Base-by-base conservation (phyloP, 441 rosid species). In the Jatropha podagrica region DNA sequence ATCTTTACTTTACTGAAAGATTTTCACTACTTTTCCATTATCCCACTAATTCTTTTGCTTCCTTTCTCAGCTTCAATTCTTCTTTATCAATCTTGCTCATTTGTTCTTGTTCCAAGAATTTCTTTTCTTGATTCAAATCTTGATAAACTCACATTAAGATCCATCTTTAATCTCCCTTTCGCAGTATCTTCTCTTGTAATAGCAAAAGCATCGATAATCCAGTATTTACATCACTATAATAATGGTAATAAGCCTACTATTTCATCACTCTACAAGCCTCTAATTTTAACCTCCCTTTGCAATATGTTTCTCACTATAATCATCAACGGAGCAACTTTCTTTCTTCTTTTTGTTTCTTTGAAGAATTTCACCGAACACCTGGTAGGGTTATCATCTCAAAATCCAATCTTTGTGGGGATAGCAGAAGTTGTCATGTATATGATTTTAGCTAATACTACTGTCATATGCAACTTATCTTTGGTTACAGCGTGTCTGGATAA, bases 1-100 rank as follows among this genome's bases (percentile, higher is more conserved):
- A 78, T 85, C 85, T 73, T 68, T 75, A 75, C 78, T 63, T 85
- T 83, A 41, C 77, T 86, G 65, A 86, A 81, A 68, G 68, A 81
- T 55, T 78, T 75, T 17, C 76, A 52, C 14, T 74, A 46, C 76
- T 80, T 73, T 82, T 67, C 77, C 74, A 20, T 76, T 38, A 72
- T 62, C 65, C 70, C 83, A 44, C 41, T 63, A 70, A 80, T 84
- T 27, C 48, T 83, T 68, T 40, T 82, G 75, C 78, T 86, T 70
- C 89, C 89, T 44, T 86, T 82, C 81, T 86, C 84, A n/a, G 83
- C 80, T 76, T 83, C 82, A 20, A 13, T 72, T 60, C 83, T 84
- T n/a, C 26, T 84, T 62, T 72, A 65, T 75, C 61, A 40, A 11
- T 66, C 65, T 68, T n/a, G 17, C 56, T 60, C 71, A 14, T 46